phyloP scores from a whole-genome alignment of 805 yeast species.

The Lipomyces mesembrius region DNA sequence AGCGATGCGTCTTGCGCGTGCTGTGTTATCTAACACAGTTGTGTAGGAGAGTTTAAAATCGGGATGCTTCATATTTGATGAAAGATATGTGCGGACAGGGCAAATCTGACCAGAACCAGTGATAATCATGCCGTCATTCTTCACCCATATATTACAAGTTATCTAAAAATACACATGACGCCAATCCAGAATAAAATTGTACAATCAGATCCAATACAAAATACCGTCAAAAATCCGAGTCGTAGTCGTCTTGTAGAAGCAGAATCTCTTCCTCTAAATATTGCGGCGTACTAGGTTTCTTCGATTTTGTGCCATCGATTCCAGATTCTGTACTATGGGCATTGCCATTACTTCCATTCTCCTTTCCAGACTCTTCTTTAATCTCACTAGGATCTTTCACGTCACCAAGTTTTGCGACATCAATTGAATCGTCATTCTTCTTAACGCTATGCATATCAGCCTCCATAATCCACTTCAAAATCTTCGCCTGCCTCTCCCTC shows the following conservation, averaged over 20 bases:
- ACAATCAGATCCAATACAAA: background rate
- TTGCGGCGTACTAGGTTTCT: background rate
- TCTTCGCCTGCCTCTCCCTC: constrained; percentile 19
- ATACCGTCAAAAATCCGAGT: constrained; percentile 16
- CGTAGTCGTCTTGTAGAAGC: constrained; percentile 27
- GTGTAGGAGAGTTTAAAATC: too few relatives aligned
- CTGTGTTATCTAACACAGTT: too few relatives aligned
- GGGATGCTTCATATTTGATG: too few relatives aligned
- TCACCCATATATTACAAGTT: background rate
- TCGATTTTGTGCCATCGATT: background rate
- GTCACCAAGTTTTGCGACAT: background rate
- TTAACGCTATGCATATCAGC: background rate
- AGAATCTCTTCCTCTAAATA: constrained; percentile 18
- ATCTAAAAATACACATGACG: background rate
- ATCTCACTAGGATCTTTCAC: background rate
- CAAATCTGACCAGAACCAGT: too few relatives aligned
- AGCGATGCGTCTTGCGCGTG: too few relatives aligned
- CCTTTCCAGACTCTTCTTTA: background rate
- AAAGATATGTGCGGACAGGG: too few relatives aligned
- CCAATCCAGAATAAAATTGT: background rate
- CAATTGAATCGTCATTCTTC: background rate
- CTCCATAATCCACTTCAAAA: background rate
- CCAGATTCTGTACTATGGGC: background rate
- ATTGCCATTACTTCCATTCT: background rate
- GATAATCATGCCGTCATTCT: too few relatives aligned